Evolutionary conservation across 2,329 filamentous ascomycete genomes (phyloP).

Genomic region (Epichloe scottii): DNA sequence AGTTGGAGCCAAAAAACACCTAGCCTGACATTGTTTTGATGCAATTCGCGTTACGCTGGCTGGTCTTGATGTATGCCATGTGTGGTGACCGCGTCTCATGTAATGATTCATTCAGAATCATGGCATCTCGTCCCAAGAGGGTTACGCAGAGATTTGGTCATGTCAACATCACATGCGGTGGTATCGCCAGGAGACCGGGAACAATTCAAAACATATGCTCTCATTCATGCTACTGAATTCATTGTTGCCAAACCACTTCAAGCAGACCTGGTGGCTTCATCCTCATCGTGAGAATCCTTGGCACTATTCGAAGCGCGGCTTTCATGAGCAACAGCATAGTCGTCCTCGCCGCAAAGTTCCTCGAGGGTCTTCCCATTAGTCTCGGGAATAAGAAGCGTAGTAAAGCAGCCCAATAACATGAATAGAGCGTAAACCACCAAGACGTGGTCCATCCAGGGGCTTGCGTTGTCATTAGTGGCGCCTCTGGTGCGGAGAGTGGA

Average conservation of each 20-base stretch:
- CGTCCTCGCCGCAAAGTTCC: slow-evolving; percentile 34
- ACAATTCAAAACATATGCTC: no score
- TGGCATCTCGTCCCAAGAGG: no score
- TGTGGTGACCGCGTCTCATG: no score
- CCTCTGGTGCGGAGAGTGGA: slow-evolving; percentile 37
- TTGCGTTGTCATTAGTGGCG: slow-evolving; percentile 23
- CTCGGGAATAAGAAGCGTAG: slow-evolving; percentile 59
- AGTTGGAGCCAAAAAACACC: no score
- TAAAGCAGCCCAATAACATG: slow-evolving; percentile 61
- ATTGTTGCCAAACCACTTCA: not conserved
- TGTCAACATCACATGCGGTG: no score
- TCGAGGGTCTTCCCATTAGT: slow-evolving; percentile 65
- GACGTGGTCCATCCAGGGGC: slow-evolving; percentile 65
- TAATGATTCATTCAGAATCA: no score
- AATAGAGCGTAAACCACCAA: slow-evolving; percentile 64
- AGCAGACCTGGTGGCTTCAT: slow-evolving; percentile 2
- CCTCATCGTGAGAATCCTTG: not conserved
- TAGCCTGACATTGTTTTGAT: no score
- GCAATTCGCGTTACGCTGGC: no score
- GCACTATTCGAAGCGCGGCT: not conserved
- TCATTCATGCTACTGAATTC: not conserved
- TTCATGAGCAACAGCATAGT: slow-evolving; percentile 13
- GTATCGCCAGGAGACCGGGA: no score
- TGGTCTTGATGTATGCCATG: no score
- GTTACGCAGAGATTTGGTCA: no score